Evolutionary conservation across 768 basidiomycete genomes (phyloP), one percentile per base, ranked within the genome.

Genomic region (Suillus clintonianus): DNA sequence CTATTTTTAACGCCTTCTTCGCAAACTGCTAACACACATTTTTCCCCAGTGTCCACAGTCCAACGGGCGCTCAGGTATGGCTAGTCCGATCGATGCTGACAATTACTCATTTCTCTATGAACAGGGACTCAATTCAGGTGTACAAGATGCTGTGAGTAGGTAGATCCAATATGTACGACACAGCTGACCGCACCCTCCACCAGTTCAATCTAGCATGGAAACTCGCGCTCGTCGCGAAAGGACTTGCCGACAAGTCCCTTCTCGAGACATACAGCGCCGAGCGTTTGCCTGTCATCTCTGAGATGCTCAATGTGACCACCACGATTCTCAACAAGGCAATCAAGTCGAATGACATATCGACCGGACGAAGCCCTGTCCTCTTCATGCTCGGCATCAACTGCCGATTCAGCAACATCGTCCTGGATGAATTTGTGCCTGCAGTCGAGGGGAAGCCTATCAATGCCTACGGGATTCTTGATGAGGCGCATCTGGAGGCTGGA

Each of bases 101-200:
- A 27, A 24, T 15, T 27, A 15, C 24, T 27, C 48, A 27, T 50
- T 27, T 27, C 14, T 27, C 27, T 17, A 62, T 14, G 68, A 69
- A 5, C 71, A 77, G 63, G 81, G 79, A 8, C 64, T 80, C n/a
- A 78, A 79, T 64, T 73, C 72, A n/a, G 67, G 71, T 53, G 66
- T 79, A 9, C 79, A 81, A 64, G 79, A 82, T 67, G 65, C 74
- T n/a, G 79, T 80, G 61, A 47, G 78, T 62, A 24, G 32, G 19
- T 58, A 45, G 14, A 41, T 27, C 3, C 34, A 22, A 0, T 6
- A 34, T 34, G 34, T 34, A 47, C 3, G n/a, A 22, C 6, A n/a
- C 24, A 30, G 39, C 39, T 36, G 14, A 34, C 14, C 1, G 27
- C 48, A n/a, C 48, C 41, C 7, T 27, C 24, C 6, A 27, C 34